phyloP scores from a whole-genome alignment of 1,284 basidiomycete species.

The Gymnopus androsaceus region DNA sequence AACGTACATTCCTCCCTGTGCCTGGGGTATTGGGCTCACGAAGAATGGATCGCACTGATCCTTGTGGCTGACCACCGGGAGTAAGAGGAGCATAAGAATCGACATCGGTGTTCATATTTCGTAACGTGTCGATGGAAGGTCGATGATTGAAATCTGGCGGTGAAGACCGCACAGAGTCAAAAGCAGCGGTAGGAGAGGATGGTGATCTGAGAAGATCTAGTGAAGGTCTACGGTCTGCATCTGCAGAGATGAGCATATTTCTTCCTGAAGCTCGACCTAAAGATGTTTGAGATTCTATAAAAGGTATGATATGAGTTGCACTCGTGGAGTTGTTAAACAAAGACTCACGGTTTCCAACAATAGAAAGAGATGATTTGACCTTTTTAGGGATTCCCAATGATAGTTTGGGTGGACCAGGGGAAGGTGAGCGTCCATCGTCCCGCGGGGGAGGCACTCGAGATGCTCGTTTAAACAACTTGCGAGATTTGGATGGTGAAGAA shows the following conservation, averaged over 20 bases:
- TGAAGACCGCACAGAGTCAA: conserved; percentile 22
- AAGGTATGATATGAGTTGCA: background rate
- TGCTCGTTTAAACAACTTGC: conserved; percentile 45
- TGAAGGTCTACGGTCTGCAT: conserved; percentile 27
- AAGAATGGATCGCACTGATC: conserved; percentile 68
- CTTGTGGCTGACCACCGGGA: conserved; percentile 31
- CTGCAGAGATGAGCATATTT: conserved; percentile 24
- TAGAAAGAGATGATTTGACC: conserved; percentile 51
- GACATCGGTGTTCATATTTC: background rate
- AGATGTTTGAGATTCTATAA: conserved; percentile 49
- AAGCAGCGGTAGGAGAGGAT: conserved; percentile 16
- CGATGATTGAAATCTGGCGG: conserved; percentile 27
- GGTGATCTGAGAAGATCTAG: conserved; percentile 26
- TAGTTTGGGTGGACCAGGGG: conserved; percentile 37
- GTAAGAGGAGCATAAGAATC: conserved; percentile 23
- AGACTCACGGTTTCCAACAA: conserved; percentile 44
- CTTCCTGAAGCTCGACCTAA: conserved; percentile 40
- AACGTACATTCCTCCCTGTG: conserved; percentile 72
- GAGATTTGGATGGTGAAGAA: conserved; percentile 45
- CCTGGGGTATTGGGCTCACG: conserved; percentile 71
- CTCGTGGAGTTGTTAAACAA: conserved; percentile 13
- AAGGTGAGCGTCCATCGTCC: conserved; percentile 37
- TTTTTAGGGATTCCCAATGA: conserved; percentile 53
- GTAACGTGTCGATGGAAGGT: conserved; percentile 34
- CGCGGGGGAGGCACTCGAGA: conserved; percentile 37